These are phyloP conservation scores for Clohesyomyces aquaticus DNA, from an alignment of 495 filamentous ascomycete genomes.

Conservation along the genomic window DNA sequence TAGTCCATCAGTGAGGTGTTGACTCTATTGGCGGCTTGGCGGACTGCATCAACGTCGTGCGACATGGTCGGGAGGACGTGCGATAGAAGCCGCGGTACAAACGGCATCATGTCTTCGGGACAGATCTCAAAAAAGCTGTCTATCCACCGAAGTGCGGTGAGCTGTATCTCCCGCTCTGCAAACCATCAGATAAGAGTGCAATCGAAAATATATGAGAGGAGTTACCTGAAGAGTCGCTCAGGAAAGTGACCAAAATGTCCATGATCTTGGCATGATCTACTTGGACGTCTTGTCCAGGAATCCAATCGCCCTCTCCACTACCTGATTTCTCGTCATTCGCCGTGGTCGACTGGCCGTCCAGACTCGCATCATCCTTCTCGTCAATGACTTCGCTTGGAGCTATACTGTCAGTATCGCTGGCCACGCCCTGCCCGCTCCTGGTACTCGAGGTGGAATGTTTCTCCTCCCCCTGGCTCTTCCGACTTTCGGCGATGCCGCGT, in stretches of 20 bases:
- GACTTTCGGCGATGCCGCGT: conserved; percentile 86
- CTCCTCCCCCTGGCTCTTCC: conserved; percentile 67
- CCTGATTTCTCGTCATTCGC: conserved; percentile 64
- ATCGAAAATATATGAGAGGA: background rate
- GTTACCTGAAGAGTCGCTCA: conserved; percentile 74
- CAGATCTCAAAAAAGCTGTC: conserved; percentile 96
- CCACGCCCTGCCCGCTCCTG: conserved; percentile 48
- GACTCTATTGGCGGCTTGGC: conserved; percentile 83
- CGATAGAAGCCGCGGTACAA: conserved; percentile 87
- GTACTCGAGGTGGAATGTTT: conserved; percentile 66
- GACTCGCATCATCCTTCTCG: conserved; percentile 52
- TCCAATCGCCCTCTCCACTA: conserved; percentile 85
- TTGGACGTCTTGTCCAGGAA: conserved; percentile 95
- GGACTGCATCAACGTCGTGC: conserved; percentile 83
- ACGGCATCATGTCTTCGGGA: conserved; percentile 94
- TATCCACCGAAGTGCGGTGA: conserved; percentile 93
- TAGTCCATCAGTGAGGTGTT: conserved; percentile 90
- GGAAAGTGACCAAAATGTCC: conserved; percentile 86
- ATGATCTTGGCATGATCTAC: conserved; percentile 91
- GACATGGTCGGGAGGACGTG: conserved; percentile 95
- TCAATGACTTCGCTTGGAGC: conserved; percentile 29
- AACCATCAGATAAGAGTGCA: conserved; percentile 19
- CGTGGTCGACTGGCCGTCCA: conserved; percentile 52
- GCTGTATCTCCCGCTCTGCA: conserved; percentile 82
- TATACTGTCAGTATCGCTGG: conserved; percentile 28